phyloP scores from a whole-genome alignment of 148 eudicot species.

The Talinum fruticosum region DNA sequence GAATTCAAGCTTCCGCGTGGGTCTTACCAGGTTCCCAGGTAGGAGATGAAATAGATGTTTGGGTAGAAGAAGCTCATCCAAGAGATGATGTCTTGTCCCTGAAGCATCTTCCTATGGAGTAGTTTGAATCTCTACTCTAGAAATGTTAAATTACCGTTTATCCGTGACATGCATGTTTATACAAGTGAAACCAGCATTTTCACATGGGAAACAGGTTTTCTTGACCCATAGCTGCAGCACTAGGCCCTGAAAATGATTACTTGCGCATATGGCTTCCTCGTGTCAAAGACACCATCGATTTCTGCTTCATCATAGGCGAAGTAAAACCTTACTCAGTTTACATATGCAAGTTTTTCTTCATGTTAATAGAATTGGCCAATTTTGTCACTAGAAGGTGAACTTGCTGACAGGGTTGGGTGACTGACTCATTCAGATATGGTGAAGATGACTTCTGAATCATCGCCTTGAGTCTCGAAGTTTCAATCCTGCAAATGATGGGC shows the following conservation, averaged over 20 bases:
- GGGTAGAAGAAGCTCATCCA: conserved; percentile 78
- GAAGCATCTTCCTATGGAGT: conserved; percentile 43
- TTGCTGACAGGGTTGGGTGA: background rate
- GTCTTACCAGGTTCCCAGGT: conserved; percentile 67
- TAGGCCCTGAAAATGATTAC: background rate
- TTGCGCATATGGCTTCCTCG: background rate
- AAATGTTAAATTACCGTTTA: background rate
- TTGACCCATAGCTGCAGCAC: background rate
- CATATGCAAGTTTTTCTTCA: background rate
- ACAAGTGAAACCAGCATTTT: background rate
- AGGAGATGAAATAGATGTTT: conserved; percentile 80
- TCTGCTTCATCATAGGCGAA: background rate
- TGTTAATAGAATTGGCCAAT: background rate
- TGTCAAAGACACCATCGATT: background rate
- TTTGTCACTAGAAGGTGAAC: background rate
- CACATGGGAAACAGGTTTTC: background rate
- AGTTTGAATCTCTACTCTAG: background rate
- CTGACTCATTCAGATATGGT: background rate
- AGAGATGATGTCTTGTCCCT: conserved; percentile 69
- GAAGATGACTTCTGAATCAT: background rate
- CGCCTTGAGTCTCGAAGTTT: background rate
- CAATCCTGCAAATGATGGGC: background rate
- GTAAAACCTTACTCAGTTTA: background rate
- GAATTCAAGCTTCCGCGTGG: conserved; percentile 80
- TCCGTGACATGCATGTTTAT: too few relatives aligned